Evolutionary conservation across 169 alveolate genomes (phyloP).

Genomic region (Plasmodium relictum): DNA sequence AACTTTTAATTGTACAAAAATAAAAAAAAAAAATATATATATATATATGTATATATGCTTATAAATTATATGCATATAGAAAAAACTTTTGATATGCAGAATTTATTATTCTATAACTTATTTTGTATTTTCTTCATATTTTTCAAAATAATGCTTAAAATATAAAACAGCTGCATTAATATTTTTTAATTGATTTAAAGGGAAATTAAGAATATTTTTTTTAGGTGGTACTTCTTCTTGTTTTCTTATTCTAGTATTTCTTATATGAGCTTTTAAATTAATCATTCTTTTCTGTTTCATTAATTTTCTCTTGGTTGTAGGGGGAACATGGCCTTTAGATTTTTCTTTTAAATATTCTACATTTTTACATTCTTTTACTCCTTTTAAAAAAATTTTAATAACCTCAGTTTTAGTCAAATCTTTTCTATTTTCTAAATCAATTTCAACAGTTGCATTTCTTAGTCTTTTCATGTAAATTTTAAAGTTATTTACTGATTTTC

Average conservation of each 20-base stretch:
- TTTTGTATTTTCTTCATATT: conserved; percentile 27
- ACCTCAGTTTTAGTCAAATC: conserved; percentile 63
- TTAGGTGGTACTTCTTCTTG: conserved; percentile 61
- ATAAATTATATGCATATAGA: too few species aligned
- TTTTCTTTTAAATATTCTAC: conserved; percentile 70
- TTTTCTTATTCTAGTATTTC: conserved; percentile 54
- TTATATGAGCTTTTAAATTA: conserved; percentile 59
- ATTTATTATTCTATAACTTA: too few species aligned
- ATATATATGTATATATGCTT: background rate
- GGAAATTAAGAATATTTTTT: conserved; percentile 68
- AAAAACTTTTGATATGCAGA: too few species aligned
- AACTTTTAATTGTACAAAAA: conserved; percentile 5
- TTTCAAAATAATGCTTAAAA: conserved; percentile 62
- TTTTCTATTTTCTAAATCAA: conserved; percentile 70
- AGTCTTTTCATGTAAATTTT: conserved; percentile 57
- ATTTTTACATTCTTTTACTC: conserved; percentile 75
- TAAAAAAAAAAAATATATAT: conserved; percentile 1
- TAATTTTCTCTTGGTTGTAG: conserved; percentile 59
- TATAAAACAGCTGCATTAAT: conserved; percentile 75
- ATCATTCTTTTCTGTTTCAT: conserved; percentile 77
- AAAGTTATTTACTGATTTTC: background rate
- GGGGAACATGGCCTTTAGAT: conserved; percentile 70
- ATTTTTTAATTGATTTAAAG: conserved; percentile 61
- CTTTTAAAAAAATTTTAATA: conserved; percentile 75
- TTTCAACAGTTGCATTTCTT: conserved; percentile 73